phyloP scores from a whole-genome alignment of 1,284 basidiomycete species.

The Chalciporus sp. region DNA sequence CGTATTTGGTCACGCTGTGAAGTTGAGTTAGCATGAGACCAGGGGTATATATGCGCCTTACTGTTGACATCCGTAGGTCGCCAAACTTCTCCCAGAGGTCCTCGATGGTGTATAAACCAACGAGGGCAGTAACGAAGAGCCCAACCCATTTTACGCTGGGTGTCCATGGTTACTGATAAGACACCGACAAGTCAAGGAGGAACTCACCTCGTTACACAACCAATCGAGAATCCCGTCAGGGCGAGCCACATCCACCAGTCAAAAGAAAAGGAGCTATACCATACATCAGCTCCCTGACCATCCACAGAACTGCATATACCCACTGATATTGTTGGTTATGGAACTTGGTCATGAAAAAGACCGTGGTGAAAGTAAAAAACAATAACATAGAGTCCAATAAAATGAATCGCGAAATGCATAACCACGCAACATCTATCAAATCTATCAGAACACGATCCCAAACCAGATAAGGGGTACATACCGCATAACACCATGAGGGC shows the following conservation, averaged over 20 bases:
- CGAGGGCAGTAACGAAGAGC: slow-evolving; percentile 91
- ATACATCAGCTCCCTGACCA: slow-evolving; percentile 6
- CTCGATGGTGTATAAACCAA: slow-evolving; percentile 95
- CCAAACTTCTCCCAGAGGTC: slow-evolving; percentile 99
- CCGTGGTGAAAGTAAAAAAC: slow-evolving; percentile 97
- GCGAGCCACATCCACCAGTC: slow-evolving; percentile 98
- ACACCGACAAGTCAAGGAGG: neutral
- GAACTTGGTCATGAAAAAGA: slow-evolving; percentile 95
- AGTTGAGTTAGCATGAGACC: slow-evolving; percentile 9
- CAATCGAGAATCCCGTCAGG: slow-evolving; percentile 91
- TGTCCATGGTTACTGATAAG: neutral
- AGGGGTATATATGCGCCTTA: slow-evolving; percentile 42
- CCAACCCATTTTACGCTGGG: slow-evolving; percentile 95
- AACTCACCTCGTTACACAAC: slow-evolving; percentile 85
- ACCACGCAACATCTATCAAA: slow-evolving; percentile 88
- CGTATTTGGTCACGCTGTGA: slow-evolving; percentile 76
- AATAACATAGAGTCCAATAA: slow-evolving; percentile 97
- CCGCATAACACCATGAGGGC: slow-evolving; percentile 93
- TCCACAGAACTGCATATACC: slow-evolving; percentile 32
- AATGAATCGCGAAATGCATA: slow-evolving; percentile 96
- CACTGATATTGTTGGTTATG: slow-evolving; percentile 94
- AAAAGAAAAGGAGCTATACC: slow-evolving; percentile 78
- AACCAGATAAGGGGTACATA: slow-evolving; percentile 41
- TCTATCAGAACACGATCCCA: neutral
- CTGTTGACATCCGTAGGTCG: slow-evolving; percentile 88